Evolutionary conservation across 2,329 filamentous ascomycete species (phyloP).

Genomic region (Huntiella omanensis): DNA sequence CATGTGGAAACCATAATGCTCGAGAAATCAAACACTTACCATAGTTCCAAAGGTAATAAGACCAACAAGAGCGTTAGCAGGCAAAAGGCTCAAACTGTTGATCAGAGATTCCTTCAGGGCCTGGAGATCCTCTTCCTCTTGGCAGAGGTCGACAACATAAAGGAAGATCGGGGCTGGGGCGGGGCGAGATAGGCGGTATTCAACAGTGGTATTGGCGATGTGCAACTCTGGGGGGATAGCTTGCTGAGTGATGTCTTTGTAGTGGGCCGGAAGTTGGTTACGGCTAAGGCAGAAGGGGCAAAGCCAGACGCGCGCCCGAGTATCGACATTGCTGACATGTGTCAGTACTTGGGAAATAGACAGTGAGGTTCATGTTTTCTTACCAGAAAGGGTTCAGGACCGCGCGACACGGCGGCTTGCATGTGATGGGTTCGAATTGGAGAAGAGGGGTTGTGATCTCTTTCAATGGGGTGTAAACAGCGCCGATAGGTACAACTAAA

Average conservation of each 20-base stretch:
- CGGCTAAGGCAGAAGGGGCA: slow-evolving; percentile 75
- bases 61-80: slow-evolving; percentile 64
- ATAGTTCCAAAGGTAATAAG: slow-evolving; percentile 85
- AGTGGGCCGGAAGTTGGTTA: slow-evolving; percentile 67
- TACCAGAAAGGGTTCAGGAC: slow-evolving; percentile 96
- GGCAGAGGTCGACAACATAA: slow-evolving; percentile 75
- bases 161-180: slow-evolving; percentile 78
- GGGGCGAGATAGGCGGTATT: slow-evolving; percentile 63
- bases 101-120: slow-evolving; percentile 73
- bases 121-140: slow-evolving; percentile 70
- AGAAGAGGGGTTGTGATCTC: slow-evolving; percentile 79
- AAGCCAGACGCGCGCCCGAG: slow-evolving; percentile 70
- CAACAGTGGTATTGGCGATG: slow-evolving; percentile 70
- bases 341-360: slow-evolving; percentile 4
- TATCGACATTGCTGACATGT: slow-evolving; percentile 52
- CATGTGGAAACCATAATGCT: background rate
- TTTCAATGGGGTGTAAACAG: slow-evolving; percentile 87
- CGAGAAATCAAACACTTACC: slow-evolving; percentile 29
- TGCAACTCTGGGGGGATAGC: slow-evolving; percentile 71
- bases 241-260: slow-evolving; percentile 75
- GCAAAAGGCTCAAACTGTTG: slow-evolving; percentile 66
- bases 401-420: slow-evolving; percentile 88
- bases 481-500: slow-evolving; percentile 88
- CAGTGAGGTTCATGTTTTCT: background rate
- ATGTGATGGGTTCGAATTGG: slow-evolving; percentile 91